phyloP scores from a whole-genome alignment of 228 moss, liverwort and hornwort species.

The Sphagnum magellanicum region DNA sequence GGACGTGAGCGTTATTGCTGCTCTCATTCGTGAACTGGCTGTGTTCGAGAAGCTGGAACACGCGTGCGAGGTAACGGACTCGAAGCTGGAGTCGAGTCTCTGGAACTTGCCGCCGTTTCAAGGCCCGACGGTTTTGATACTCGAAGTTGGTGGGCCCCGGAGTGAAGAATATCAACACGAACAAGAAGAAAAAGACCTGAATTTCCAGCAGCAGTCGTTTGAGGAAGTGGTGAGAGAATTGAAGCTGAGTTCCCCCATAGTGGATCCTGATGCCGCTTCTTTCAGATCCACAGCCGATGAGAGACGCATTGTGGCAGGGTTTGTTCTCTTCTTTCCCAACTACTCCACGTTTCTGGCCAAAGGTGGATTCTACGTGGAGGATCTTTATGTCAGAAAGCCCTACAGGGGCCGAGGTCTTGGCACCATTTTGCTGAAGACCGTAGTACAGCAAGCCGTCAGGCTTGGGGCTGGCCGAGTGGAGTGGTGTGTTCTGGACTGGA shows the following conservation, averaged over 20 bases:
- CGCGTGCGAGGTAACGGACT: conserved; percentile 54
- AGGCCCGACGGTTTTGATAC: conserved; percentile 73
- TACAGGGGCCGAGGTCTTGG: conserved; percentile 50
- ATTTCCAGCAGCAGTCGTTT: conserved; percentile 7
- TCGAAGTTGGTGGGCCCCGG: conserved; percentile 40
- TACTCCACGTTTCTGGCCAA: conserved; percentile 51
- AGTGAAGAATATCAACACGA: not conserved
- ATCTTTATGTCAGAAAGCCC: conserved; percentile 47
- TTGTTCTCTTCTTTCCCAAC: conserved; percentile 53
- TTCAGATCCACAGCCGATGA: conserved; percentile 17
- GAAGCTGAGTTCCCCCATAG: conserved; percentile 23
- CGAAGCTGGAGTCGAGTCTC: conserved; percentile 40
- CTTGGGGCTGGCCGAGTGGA: conserved; percentile 51
- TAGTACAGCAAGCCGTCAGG: conserved; percentile 51
- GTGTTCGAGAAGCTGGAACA: conserved; percentile 66
- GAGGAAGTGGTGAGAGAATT: conserved; percentile 44
- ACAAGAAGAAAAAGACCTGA: not conserved
- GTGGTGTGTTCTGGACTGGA: conserved; percentile 74
- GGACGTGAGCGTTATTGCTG: conserved; percentile 47
- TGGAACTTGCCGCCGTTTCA: conserved; percentile 67
- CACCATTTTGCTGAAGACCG: conserved; percentile 45
- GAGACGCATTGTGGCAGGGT: conserved; percentile 16
- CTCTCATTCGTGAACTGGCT: conserved; percentile 69
- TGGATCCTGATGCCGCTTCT: conserved; percentile 24
- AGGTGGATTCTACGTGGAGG: conserved; percentile 46